Percentiles rank a stretch among this genome's conserved stretches.
Evolutionary conservation across 2,329 filamentous ascomycete genomes (phyloP).

Genomic region (Byssochlamys sp.): DNA sequence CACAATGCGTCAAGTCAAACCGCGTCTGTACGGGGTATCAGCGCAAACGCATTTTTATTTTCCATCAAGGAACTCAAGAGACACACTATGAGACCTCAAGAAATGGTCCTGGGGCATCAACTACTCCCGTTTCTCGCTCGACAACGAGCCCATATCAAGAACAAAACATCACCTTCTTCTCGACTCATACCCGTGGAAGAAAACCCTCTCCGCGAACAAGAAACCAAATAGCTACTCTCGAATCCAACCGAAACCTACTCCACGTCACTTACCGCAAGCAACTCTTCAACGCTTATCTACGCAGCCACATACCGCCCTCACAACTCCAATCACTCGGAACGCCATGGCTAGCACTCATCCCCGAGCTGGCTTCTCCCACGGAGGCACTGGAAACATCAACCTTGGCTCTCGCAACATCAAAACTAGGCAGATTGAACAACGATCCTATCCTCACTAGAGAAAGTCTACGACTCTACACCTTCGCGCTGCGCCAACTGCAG

Average conservation of each 20-base stretch:
- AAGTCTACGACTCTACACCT: slow-evolving; percentile 25
- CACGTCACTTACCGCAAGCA: slow-evolving; percentile 15
- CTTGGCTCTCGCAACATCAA: slow-evolving; percentile 19
- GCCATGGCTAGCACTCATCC: slow-evolving; percentile 21
- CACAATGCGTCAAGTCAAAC: background rate
- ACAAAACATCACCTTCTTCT: background rate
- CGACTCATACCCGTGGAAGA: background rate
- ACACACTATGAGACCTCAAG: too few species aligned
- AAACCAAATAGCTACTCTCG: background rate
- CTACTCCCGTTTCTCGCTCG: too few species aligned
- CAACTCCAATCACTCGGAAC: slow-evolving; percentile 2
- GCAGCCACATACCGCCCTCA: slow-evolving; percentile 10
- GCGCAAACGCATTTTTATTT: background rate
- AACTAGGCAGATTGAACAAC: slow-evolving; percentile 15
- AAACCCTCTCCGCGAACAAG: background rate
- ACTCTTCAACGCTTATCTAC: slow-evolving; percentile 18
- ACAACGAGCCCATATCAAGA: background rate
- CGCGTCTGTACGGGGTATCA: background rate
- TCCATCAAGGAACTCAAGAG: background rate
- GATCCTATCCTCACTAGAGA: slow-evolving; percentile 11
- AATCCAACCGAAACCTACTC: background rate
- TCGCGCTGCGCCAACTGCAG: slow-evolving; percentile 27
- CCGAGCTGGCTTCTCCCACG: slow-evolving; percentile 13
- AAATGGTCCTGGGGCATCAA: too few species aligned
- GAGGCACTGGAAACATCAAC: slow-evolving; percentile 19